These are phyloP conservation scores for Chaetomium globosum DNA, from an alignment of 2,329 filamentous ascomycete genomes.

Conservation along the genomic window DNA sequence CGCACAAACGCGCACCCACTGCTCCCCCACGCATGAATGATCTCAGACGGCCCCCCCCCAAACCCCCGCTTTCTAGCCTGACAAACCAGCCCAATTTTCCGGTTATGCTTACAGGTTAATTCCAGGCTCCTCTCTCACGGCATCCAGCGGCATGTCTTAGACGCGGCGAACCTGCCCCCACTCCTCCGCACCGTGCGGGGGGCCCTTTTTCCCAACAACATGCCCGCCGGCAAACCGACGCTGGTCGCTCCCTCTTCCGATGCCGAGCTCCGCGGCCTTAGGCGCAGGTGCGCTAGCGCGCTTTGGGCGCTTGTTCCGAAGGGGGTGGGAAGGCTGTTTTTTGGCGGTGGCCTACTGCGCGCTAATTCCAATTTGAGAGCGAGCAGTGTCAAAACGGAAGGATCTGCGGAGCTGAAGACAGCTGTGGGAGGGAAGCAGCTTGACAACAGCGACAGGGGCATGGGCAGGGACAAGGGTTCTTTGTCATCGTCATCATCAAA, in stretches of 20 bases:
- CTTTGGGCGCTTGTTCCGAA: conserved; percentile 54
- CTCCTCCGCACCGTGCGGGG: conserved; percentile 72
- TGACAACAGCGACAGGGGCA: background rate
- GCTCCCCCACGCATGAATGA: conserved; percentile 35
- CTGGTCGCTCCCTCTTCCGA: conserved; percentile 63
- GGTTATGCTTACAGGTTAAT: conserved; percentile 16
- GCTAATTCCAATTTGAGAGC: conserved; percentile 19
- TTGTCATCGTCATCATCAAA: background rate
- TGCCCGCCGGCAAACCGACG: conserved; percentile 63
- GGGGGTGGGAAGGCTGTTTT: conserved; percentile 54
- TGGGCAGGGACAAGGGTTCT: background rate
- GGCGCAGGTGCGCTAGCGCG: conserved; percentile 66
- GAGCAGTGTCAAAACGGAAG: conserved; percentile 26
- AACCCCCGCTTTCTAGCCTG: background rate
- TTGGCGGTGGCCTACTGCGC: conserved; percentile 42
- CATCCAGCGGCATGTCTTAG: conserved; percentile 60
- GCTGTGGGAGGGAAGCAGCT: background rate
- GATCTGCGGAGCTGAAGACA: conserved; percentile 31
- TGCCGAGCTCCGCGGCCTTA: conserved; percentile 63
- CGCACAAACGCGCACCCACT: conserved; percentile 16
- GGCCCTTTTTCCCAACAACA: conserved; percentile 84
- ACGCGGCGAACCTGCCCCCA: conserved; percentile 65
- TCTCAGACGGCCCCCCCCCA: conserved; percentile 21
- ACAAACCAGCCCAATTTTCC: conserved; percentile 8
- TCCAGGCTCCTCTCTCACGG: conserved; percentile 61